phyloP scores from a whole-genome alignment of 331 rosid genomes.

The Saraca asoca region DNA sequence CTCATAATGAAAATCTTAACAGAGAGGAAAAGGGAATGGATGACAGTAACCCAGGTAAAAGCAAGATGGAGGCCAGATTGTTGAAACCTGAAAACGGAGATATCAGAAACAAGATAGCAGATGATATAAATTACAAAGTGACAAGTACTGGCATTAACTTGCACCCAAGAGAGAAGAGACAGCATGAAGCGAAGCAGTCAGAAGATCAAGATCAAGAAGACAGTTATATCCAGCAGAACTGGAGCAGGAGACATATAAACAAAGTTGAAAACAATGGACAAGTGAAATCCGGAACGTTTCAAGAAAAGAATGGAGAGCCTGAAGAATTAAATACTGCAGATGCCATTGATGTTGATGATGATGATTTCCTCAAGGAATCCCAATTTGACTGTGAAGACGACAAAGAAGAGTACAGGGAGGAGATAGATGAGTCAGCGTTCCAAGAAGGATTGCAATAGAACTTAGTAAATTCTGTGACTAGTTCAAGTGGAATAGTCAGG shows the following conservation, averaged over 20 bases:
- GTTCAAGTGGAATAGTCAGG: too few species aligned
- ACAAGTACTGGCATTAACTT: slow-evolving; percentile 9
- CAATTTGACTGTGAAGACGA: slow-evolving; percentile 42
- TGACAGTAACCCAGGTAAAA: slow-evolving; percentile 12
- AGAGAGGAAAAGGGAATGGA: slow-evolving; percentile 23
- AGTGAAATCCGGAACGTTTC: slow-evolving; percentile 12
- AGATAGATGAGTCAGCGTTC: slow-evolving; percentile 56
- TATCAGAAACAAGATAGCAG: slow-evolving; percentile 11
- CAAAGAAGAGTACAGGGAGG: slow-evolving; percentile 52
- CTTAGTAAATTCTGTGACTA: background rate
- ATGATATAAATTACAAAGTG: slow-evolving; percentile 20
- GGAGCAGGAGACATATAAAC: slow-evolving; percentile 39
- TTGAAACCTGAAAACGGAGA: slow-evolving; percentile 32
- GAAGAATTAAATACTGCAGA: slow-evolving; percentile 34
- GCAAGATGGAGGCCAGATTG: slow-evolving; percentile 7
- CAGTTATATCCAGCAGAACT: slow-evolving; percentile 30
- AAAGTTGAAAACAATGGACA: slow-evolving; percentile 29
- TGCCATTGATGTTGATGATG: slow-evolving; percentile 2
- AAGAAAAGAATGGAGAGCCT: slow-evolving; percentile 17
- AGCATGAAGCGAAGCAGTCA: slow-evolving; percentile 19
- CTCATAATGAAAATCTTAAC: background rate
- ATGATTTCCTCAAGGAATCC: slow-evolving; percentile 33
- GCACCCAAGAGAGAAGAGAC: slow-evolving; percentile 8
- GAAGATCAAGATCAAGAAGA: slow-evolving; percentile 39
- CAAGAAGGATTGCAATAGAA: slow-evolving; percentile 30